Conservation (phyloP, 306 rosid genomes). For the Lupinus albus region DNA sequence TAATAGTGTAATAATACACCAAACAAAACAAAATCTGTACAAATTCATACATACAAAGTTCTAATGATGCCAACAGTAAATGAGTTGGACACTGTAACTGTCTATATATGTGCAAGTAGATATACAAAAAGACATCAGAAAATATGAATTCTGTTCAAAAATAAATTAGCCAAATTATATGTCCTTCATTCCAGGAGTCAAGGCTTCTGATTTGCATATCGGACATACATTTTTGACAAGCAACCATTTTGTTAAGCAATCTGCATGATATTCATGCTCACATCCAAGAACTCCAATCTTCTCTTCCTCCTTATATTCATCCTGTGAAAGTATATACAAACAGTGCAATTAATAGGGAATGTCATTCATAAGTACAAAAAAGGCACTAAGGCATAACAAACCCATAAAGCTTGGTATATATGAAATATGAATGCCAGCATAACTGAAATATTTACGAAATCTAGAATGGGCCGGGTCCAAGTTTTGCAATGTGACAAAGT, state of each 20-base stretch:
- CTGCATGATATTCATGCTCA: constrained; percentile 87
- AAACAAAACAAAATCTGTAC: constrained; percentile 65
- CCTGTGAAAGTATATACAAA: constrained; percentile 52
- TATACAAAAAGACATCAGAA: constrained; percentile 60
- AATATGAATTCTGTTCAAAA: constrained; percentile 47
- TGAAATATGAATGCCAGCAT: constrained; percentile 11
- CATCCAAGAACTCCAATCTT: constrained; percentile 74
- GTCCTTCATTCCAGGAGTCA: constrained; percentile 50
- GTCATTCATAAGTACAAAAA: constrained; percentile 1
- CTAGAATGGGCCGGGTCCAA: no score
- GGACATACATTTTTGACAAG: constrained; percentile 88
- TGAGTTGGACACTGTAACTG: constrained; percentile 53
- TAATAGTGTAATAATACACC: constrained; percentile 38
- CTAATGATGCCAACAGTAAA: constrained; percentile 59
- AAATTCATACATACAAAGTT: constrained; percentile 71
- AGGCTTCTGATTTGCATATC: constrained; percentile 92
- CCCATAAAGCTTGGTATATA: neutral
- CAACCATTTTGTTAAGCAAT: constrained; percentile 85
- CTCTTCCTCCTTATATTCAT: constrained; percentile 68
- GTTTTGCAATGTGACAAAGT: no score
- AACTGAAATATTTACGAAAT: neutral
- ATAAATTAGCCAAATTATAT: constrained; percentile 49
- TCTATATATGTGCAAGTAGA: constrained; percentile 60
- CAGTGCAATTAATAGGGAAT: constrained; percentile 9
- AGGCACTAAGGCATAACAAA: constrained; percentile 9